phyloP scores from a whole-genome alignment of 164 flowering plant species.

The Pachysandra terminalis region DNA sequence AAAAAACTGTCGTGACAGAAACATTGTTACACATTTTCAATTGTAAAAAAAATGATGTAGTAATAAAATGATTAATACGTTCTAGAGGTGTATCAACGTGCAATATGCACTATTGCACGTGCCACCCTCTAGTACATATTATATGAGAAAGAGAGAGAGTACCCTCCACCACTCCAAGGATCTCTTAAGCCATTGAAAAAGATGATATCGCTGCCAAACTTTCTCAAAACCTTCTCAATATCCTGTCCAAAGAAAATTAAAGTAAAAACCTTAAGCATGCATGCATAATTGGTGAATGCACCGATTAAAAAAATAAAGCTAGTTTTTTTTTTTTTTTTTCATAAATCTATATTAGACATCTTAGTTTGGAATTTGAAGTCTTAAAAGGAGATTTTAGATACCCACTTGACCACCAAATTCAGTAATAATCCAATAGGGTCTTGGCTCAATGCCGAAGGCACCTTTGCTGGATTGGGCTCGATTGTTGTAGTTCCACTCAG shows the following conservation, averaged over 20 bases:
- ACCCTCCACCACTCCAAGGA: constrained; percentile 99
- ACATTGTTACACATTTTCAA: too few species aligned
- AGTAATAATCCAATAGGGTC: constrained; percentile 74
- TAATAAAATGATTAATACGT: too few species aligned
- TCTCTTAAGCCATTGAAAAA: constrained; percentile 93
- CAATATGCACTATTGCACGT: too few species aligned
- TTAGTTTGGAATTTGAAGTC: background rate
- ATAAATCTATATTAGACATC: too few species aligned
- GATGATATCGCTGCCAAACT: constrained; percentile 84
- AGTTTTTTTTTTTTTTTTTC: too few species aligned
- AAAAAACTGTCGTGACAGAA: too few species aligned
- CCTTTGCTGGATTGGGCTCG: constrained; percentile 31
- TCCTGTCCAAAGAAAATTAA: constrained; percentile 34
- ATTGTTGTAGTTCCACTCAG: constrained; percentile 32
- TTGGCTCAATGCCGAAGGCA: constrained; percentile 38
- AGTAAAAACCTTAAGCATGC: background rate
- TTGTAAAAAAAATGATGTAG: too few species aligned
- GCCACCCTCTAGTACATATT: too few species aligned
- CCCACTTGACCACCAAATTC: constrained; percentile 81
- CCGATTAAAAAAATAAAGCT: too few species aligned
- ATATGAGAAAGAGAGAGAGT: constrained; percentile 16
- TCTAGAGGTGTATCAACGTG: too few species aligned
- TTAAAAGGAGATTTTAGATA: background rate
- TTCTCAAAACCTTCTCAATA: constrained; percentile 52
- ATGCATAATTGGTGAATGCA: too few species aligned